Base-by-base conservation (phyloP, 768 basidiomycete genomes). In the Imleria badia region DNA sequence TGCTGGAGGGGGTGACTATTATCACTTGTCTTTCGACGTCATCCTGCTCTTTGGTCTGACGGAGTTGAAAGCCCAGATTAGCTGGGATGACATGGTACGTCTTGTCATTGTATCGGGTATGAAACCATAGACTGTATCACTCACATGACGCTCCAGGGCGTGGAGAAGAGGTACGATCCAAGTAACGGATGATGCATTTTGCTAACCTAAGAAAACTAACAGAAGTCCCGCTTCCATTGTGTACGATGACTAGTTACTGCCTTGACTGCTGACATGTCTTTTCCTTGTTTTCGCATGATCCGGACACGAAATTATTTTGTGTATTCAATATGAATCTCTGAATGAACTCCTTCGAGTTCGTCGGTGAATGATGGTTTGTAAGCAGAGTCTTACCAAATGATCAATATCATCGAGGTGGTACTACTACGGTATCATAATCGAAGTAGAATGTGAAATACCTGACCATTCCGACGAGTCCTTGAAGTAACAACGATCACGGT, bases 41-140 rank as follows among this genome's bases (percentile, higher is more conserved):
- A 56, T 78, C 14, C 48, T 81, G 14, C 63, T 70, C 11, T 75
- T 78, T 44, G 79, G 78, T 2, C 51, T 73, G 11, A 76, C 77
- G 0, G 79, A 81, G 49, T 54, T 80, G 31, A 75, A 77, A 54
- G 80, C 78, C 0, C 74, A 78, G 34, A 70, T 78, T 26, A 60
- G 67, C 2, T 81, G 80, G 79, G 61, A 59, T 11, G 72, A 79
- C 9, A 35, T 8, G 57, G 64, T 63, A 11, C 31, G 58, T 45
- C 34, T 19, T 22, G 5, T 31, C 12, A 22, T 45, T 5, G 1
- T 14, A 4, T 5, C 1, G 9, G n/a, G 9, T 34, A 13, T 3
- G 8, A 20, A 23, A 15, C 15, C 19, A n/a, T 0, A 11, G 17
- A 17, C 19, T 19, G 19, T 22, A 26, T 52, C 3, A 39, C 29